Conservation (phyloP, 208 protist genomes). For the Trypanosoma lewisi region DNA sequence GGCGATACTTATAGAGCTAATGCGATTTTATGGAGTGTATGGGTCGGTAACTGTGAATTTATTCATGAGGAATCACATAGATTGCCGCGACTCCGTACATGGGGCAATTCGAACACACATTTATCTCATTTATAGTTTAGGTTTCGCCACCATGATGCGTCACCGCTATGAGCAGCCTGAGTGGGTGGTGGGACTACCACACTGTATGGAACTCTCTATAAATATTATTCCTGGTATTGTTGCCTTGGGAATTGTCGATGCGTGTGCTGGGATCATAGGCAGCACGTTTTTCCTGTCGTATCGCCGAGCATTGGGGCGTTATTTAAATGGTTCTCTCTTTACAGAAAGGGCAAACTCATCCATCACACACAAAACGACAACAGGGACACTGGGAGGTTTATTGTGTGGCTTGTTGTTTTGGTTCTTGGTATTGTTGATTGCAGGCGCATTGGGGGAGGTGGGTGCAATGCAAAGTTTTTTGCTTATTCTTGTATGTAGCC, state of each 20-base stretch:
- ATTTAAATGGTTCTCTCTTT: conserved; percentile 74
- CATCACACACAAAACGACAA: conserved; percentile 89
- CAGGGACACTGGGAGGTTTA: conserved; percentile 72
- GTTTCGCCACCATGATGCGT: conserved; percentile 65
- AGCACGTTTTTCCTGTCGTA: conserved; percentile 69
- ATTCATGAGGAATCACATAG: conserved; percentile 74
- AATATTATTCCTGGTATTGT: conserved; percentile 83
- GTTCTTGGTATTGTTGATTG: conserved; percentile 46
- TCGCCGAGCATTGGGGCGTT: conserved; percentile 63
- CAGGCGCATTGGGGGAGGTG: not conserved
- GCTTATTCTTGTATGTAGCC: conserved; percentile 67
- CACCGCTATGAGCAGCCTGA: conserved; percentile 52
- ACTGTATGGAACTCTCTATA: conserved; percentile 68
- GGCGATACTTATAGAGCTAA: conserved; percentile 57
- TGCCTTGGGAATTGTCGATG: conserved; percentile 83
- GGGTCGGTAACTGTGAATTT: conserved; percentile 41
- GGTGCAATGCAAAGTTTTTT: conserved; percentile 42
- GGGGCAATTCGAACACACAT: conserved; percentile 86
- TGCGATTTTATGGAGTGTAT: conserved; percentile 64
- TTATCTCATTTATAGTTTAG: conserved; percentile 82
- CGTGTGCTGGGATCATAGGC: conserved; percentile 78
- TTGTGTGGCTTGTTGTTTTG: conserved; percentile 74
- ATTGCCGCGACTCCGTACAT: conserved; percentile 58
- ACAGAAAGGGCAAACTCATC: conserved; percentile 75
- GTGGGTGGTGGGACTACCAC: conserved; percentile 7